Evolutionary conservation across 2,329 filamentous ascomycete genomes (phyloP), one percentile per base, ranked within the genome.

Genomic region (Aspergillus quadrilineatus): DNA sequence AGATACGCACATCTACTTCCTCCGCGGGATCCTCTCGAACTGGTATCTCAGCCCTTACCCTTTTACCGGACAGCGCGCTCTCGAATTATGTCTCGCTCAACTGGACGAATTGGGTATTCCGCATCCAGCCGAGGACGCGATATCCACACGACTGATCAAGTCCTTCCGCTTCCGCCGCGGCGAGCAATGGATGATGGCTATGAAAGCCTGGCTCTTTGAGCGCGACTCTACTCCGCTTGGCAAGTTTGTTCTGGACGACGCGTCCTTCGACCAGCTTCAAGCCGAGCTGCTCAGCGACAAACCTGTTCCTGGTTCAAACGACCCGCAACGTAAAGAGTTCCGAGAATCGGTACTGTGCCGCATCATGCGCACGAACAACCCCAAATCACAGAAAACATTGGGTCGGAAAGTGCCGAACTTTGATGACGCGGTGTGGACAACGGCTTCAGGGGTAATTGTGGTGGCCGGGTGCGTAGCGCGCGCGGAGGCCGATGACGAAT

Each of bases 141-240:
- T 47, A 7, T 44, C 51, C 5, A 57, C 57, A 8, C 42, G 46
- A 4, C 55, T 60, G 1, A 36, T 60, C 26, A 4, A 30, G n/a
- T 22, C 39, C 5, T 60, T 50, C 29, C 10, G n/a, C 17, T 60
- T 60, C 44, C 29, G n/a, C 26, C 48, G 55, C 37, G 57, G 57
- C n/a, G 57, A 60, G 36, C 57, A 60, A 37, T 60, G 57, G 57
- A 60, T 60, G 57, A 60, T 60, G 57, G 57, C 55, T 2, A 22
- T 57, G 15, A 60, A 60, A 14, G 55, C 55, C 17, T 60, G 57
- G 57, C 43, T 60, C 12, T 60, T 60, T n/a, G 57, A 60, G n/a
- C 42, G 51, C 26, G 46, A 50, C 36, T 50, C 48, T 6, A 10
- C 22, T 7, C 30, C 30, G 1, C 45, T 50, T n/a, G 51, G 47